A percentile compares a stretch with the other conserved stretches of the same genome.
Conservation (phyloP, 495 filamentous ascomycete species). For the Neurospora tetraspora region DNA sequence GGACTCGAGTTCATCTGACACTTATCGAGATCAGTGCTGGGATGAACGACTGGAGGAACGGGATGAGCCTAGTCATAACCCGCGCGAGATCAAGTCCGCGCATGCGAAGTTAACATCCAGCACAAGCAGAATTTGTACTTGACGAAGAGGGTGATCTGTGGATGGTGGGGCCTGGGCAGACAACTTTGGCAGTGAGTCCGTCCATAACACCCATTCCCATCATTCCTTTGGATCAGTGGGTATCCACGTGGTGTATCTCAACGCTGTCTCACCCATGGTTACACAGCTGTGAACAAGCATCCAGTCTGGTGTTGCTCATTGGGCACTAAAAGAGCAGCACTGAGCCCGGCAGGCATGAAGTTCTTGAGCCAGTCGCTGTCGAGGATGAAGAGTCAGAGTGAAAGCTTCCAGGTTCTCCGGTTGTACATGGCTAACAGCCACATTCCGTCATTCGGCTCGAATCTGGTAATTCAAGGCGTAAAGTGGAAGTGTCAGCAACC, state of each 20-base stretch:
- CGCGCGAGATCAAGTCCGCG: background rate
- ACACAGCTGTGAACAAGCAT: background rate
- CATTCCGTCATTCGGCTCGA: background rate
- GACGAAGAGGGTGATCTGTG: background rate
- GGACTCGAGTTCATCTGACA: background rate
- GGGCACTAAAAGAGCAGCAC: background rate
- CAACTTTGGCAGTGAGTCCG: background rate
- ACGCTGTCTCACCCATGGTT: background rate
- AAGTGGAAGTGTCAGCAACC: background rate
- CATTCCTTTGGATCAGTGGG: background rate
- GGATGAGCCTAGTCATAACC: background rate
- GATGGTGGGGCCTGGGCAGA: background rate
- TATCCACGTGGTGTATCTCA: background rate
- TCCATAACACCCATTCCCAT: background rate
- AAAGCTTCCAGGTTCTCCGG: background rate
- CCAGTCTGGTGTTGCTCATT: background rate
- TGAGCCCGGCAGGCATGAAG: background rate
- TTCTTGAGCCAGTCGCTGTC: background rate
- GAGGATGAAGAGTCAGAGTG: background rate
- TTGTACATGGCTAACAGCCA: background rate
- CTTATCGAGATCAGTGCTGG: background rate
- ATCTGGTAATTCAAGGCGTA: background rate
- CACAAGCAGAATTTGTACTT: background rate
- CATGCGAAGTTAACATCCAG: background rate
- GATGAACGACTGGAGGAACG: background rate